Evolutionary conservation across 345 rosid species (phyloP).

Genomic region (Eucalyptus regnans): DNA sequence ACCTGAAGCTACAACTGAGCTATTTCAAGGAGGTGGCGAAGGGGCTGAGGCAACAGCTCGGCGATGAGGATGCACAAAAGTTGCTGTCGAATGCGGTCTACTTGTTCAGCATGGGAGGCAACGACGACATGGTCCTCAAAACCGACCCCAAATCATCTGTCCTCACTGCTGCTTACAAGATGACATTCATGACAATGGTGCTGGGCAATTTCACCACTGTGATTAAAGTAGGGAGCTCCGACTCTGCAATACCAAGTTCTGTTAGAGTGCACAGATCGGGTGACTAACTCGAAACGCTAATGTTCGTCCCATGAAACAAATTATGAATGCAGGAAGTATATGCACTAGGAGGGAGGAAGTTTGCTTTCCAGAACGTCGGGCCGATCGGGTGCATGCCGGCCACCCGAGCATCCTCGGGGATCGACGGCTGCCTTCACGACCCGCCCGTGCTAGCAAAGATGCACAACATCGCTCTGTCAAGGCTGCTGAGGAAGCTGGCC

Average conservation of each 20-base stretch:
- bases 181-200: neutral
- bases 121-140: slow-evolving; percentile 1
- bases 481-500: neutral
- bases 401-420: neutral
- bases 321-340: neutral
- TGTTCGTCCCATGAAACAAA: neutral
- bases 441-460: neutral
- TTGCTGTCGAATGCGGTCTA: neutral
- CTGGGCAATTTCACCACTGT: neutral
- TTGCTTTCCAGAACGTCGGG: slow-evolving; percentile 9
- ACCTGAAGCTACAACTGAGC: neutral
- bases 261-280: neutral
- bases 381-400: slow-evolving; percentile 7
- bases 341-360: slow-evolving; percentile 8
- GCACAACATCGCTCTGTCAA: slow-evolving; percentile 4
- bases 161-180: neutral
- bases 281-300: neutral
- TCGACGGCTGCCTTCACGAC: neutral
- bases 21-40: neutral
- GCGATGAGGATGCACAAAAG: neutral
- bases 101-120: slow-evolving; percentile 12
- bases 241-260: neutral
- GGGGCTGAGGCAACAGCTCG: neutral
- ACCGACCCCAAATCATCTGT: neutral
- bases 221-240: neutral